phyloP scores from a whole-genome alignment of 345 rosid genomes.

The Diplotaxis tenuifolia region DNA sequence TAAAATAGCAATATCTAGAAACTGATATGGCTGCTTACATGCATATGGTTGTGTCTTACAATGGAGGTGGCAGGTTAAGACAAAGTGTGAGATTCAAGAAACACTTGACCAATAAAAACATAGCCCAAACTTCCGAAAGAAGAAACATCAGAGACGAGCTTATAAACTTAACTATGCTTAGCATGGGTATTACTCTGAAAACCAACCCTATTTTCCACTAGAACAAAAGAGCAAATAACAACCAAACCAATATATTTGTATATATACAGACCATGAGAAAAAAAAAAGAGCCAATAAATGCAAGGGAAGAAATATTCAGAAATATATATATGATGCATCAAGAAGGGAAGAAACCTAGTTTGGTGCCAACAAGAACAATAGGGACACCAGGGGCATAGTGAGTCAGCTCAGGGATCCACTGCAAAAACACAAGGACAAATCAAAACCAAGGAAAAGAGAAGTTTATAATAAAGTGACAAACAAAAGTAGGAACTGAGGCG shows the following conservation, averaged over 20 bases:
- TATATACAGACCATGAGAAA: neutral
- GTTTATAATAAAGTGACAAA: too few relatives aligned
- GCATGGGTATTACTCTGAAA: neutral
- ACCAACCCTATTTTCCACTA: neutral
- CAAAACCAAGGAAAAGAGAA: too few relatives aligned
- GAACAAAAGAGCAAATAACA: neutral
- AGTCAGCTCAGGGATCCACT: constrained; percentile 98
- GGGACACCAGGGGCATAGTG: constrained; percentile 97
- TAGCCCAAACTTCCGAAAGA: neutral
- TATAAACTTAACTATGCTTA: neutral
- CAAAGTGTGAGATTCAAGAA: neutral
- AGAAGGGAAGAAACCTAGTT: constrained; percentile 58
- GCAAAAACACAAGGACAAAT: constrained; percentile 23
- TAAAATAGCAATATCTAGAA: neutral
- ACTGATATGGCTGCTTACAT: neutral
- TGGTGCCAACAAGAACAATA: constrained; percentile 86
- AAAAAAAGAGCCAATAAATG: neutral
- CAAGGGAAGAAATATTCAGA: neutral
- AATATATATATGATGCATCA: neutral
- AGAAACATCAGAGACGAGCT: constrained; percentile 5
- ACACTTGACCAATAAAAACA: neutral
- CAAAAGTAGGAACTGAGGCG: neutral
- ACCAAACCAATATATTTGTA: neutral
- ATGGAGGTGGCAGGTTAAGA: constrained; percentile 1
- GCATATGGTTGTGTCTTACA: neutral